phyloP scores from a whole-genome alignment of 2,329 filamentous ascomycete genomes.

The Aaosphaeria arxii region DNA sequence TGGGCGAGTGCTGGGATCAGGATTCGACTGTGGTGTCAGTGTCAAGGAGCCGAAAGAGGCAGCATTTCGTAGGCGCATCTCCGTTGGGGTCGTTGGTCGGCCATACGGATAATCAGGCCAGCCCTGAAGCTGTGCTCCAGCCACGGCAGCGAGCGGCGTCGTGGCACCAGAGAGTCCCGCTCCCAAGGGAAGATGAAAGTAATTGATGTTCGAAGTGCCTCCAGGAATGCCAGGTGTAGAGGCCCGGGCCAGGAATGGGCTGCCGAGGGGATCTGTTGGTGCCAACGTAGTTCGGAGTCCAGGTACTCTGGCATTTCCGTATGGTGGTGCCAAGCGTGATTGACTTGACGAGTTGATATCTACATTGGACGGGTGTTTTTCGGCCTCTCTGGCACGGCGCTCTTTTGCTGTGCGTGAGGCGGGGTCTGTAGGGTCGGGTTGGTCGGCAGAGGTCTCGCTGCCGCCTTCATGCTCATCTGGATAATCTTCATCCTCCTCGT shows the following conservation, averaged over 20 bases:
- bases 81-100: slow-evolving; percentile 31
- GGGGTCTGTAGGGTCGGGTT: slow-evolving; percentile 18
- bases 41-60: slow-evolving; percentile 47
- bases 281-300: slow-evolving; percentile 26
- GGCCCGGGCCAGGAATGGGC: slow-evolving; percentile 38
- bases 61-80: slow-evolving; percentile 34
- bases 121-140: slow-evolving; percentile 63
- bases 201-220: slow-evolving; percentile 73
- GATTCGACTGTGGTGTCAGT: slow-evolving; percentile 44
- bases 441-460: slow-evolving; percentile 11
- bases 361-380: slow-evolving; percentile 9
- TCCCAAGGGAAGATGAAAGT: slow-evolving; percentile 76
- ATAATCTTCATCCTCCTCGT: slow-evolving; percentile 74
- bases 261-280: slow-evolving; percentile 34
- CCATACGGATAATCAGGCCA: slow-evolving; percentile 42
- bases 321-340: slow-evolving; percentile 19
- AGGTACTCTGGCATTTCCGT: slow-evolving; percentile 22
- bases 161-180: slow-evolving; percentile 70
- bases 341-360: slow-evolving; percentile 9
- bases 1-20: slow-evolving; percentile 43
- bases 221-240: slow-evolving; percentile 62
- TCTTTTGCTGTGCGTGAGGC: slow-evolving; percentile 32
- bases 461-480: slow-evolving; percentile 53
- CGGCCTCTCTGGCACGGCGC: slow-evolving; percentile 20
- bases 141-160: slow-evolving; percentile 76